Evolutionary conservation across 2,329 filamentous ascomycete genomes (phyloP), one percentile per base, ranked within the genome.

Genomic region (Ceratocystis papillata): DNA sequence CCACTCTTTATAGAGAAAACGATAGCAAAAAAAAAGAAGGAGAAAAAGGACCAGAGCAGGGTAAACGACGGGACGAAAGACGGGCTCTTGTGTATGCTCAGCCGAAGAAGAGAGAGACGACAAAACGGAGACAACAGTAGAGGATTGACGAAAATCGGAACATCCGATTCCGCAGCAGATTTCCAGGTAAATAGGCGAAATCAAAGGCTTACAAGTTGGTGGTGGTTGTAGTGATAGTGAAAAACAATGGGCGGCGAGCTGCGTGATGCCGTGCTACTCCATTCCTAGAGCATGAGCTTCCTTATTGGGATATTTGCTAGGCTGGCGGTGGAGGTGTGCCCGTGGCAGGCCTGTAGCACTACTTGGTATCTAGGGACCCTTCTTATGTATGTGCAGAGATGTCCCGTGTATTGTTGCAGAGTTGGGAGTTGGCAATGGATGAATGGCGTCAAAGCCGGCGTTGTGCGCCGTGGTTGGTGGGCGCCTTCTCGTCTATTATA

Each of bases 161-260:
- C 37, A 59, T 37, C 55, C 28, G 55, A 41, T 12, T 59, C 17
- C 15, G 25, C 55, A 59, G 55, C 55, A 59, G 28, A 20, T 8
- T 28, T 15, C 28, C 55, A 59, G 55, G n/a, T 41, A 33, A 59
- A 59, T 59, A 59, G 55, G 55, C 55, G 55, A 62, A 46, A 62
- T 62, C 37, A 46, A 44, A 25, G 60, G 37, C 60, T 41, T 41
- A 62, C 60, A 45, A 22, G 28, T n/a, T 20, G 37, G 60, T 28
- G 17, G 30, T 41, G 37, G 37, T 41, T 41, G 10, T 41, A 15
- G 37, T 41, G 37, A 41, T 41, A 10, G 37, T 41, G 37, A 41
- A 62, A 62, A 28, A 46, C 10, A 62, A 33, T 3, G 30, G 12
- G 37, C 60, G 37, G 30, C 30, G 30, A 37, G 55, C 55, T 59